phyloP scores from a whole-genome alignment of 192 early-diverging fungal genomes.

The Gaertneriomyces sp. region DNA sequence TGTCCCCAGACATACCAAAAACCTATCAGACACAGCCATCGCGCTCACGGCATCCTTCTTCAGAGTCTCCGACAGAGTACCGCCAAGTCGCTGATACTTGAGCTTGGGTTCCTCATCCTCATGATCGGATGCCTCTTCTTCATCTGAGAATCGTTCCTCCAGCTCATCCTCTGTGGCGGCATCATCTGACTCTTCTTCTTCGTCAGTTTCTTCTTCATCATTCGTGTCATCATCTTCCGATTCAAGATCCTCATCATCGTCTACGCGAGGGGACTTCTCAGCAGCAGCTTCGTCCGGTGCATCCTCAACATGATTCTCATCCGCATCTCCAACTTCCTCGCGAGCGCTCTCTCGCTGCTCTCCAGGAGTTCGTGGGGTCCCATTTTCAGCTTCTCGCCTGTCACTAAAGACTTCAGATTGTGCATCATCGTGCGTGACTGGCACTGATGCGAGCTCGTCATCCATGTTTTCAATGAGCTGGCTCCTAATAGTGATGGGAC shows the following conservation, averaged over 20 bases:
- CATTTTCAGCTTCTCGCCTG: no score
- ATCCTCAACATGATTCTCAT: slow-evolving; percentile 64
- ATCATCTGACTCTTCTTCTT: slow-evolving; percentile 56
- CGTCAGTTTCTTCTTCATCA: slow-evolving; percentile 43
- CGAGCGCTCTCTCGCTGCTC: slow-evolving; percentile 1
- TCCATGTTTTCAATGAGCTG: no score
- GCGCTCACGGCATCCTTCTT: slow-evolving; percentile 82
- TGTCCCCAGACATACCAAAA: slow-evolving; percentile 59
- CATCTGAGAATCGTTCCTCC: slow-evolving; percentile 38
- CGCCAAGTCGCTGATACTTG: slow-evolving; percentile 81
- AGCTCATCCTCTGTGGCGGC: slow-evolving; percentile 54
- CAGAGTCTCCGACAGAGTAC: slow-evolving; percentile 70
- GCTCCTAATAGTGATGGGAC: no score
- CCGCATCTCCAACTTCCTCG: slow-evolving; percentile 67
- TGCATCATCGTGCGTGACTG: no score
- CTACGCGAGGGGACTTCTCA: slow-evolving; percentile 27
- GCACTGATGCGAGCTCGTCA: no score
- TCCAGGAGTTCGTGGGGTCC: no score
- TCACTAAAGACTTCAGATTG: no score
- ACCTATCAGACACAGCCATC: slow-evolving; percentile 75
- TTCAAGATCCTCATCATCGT: slow-evolving; percentile 54
- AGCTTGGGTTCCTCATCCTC: slow-evolving; percentile 91
- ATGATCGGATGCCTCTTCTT: slow-evolving; percentile 48
- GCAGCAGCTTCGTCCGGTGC: slow-evolving; percentile 64
- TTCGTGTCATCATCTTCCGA: slow-evolving; percentile 53